phyloP scores from a whole-genome alignment of 305 asterid species.

The Fraxinus latifolia region DNA sequence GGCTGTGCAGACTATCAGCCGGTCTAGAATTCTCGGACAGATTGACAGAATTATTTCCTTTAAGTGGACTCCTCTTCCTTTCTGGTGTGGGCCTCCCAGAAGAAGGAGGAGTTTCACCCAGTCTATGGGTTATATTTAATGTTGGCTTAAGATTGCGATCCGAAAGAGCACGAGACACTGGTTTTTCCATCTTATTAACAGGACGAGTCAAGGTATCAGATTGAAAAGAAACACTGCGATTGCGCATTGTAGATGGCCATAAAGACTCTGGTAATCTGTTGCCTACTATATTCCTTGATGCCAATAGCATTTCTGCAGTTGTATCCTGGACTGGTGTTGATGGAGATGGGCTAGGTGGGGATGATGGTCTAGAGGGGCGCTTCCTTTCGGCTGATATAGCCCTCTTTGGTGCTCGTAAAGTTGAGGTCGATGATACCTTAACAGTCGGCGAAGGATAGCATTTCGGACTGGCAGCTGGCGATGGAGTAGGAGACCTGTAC shows the following conservation, averaged over 20 bases:
- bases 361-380: conserved; percentile 56
- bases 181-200: conserved; percentile 52
- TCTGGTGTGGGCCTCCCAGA: conserved; percentile 65
- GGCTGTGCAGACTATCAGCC: conserved; percentile 35
- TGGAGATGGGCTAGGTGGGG: conserved; percentile 46
- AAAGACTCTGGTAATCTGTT: conserved; percentile 64
- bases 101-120: conserved; percentile 29
- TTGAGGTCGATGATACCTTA: conserved; percentile 38
- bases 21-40: conserved; percentile 74
- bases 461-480: conserved; percentile 42
- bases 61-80: conserved; percentile 68
- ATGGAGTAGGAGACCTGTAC: conserved; percentile 66
- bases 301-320: conserved; percentile 36
- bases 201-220: conserved; percentile 46
- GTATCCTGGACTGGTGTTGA: conserved; percentile 69
- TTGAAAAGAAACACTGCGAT: conserved; percentile 63
- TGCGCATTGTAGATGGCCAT: conserved; percentile 86
- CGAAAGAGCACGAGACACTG: conserved; percentile 34
- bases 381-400: conserved; percentile 74
- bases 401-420: conserved; percentile 46
- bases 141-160: conserved; percentile 48
- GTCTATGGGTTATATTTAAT: conserved; percentile 37
- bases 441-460: conserved; percentile 65
- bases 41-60: conserved; percentile 55
- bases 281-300: conserved; percentile 48